A percentile compares a stretch with the other conserved stretches of the same genome.
phyloP scores from a whole-genome alignment of 345 rosid genomes.

The Eucalyptus albens region DNA sequence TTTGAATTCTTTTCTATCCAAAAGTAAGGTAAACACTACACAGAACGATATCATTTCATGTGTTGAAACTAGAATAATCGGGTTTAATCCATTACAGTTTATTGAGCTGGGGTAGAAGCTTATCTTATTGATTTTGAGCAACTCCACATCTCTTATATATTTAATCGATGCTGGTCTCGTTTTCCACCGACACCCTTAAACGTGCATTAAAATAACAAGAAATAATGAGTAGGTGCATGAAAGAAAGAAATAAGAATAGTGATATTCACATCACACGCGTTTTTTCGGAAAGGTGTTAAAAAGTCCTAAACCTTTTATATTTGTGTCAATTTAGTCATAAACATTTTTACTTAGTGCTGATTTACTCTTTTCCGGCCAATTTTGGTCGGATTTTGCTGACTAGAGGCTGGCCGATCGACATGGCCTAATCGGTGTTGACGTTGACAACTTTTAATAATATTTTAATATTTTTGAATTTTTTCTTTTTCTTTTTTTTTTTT shows the following conservation, averaged over 20 bases:
- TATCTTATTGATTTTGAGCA: background rate
- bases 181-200: background rate
- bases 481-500: no score
- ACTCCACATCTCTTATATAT: background rate
- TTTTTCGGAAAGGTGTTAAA: background rate
- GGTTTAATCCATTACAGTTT: background rate
- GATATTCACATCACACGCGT: background rate
- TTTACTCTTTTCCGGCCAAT: accelerated
- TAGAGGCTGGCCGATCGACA: accelerated
- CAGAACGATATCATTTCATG: background rate
- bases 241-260: background rate
- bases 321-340: no score
- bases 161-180: background rate
- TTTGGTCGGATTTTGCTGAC: accelerated
- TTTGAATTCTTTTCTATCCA: background rate
- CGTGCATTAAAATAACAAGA: background rate
- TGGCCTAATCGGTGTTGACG: accelerated
- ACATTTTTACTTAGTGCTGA: no score
- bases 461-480: no score
- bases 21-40: background rate
- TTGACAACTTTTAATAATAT: no score
- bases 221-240: background rate
- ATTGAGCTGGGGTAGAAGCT: background rate
- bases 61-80: background rate
- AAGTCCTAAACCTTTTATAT: no score